Evolutionary conservation across 2,329 filamentous ascomycete genomes (phyloP).

Genomic region (Pseudogymnoascus verrucosus): DNA sequence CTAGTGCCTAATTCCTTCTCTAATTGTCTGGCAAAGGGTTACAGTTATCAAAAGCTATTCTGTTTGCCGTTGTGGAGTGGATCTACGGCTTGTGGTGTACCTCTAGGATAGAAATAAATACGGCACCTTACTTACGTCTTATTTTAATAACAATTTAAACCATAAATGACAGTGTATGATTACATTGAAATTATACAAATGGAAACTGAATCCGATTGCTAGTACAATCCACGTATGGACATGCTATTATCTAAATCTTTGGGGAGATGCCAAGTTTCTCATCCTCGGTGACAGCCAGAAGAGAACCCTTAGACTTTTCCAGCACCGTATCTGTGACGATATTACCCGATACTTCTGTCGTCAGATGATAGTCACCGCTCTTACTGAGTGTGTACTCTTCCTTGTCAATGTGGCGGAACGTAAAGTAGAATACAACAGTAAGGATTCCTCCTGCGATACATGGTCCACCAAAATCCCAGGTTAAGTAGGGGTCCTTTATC

Average conservation of each 20-base stretch:
- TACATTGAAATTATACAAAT: background rate
- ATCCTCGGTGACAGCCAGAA: constrained; percentile 9
- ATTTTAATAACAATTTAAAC: background rate
- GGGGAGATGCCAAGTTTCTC: constrained; percentile 13
- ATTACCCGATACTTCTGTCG: constrained; percentile 8
- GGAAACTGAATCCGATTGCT: background rate
- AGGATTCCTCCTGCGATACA: constrained; percentile 54
- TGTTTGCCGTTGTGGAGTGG: too few relatives aligned
- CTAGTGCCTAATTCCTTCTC: too few relatives aligned
- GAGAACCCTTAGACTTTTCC: constrained; percentile 9
- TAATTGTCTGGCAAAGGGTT: too few relatives aligned
- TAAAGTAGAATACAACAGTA: constrained; percentile 58
- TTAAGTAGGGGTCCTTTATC: constrained; percentile 54
- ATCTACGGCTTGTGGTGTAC: too few relatives aligned
- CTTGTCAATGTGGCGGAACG: constrained; percentile 54
- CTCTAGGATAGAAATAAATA: too few relatives aligned
- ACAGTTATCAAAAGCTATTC: too few relatives aligned
- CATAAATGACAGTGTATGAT: background rate
- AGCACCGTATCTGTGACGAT: constrained; percentile 11
- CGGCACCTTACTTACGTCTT: too few relatives aligned
- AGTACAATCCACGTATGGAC: background rate
- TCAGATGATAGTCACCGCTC: constrained; percentile 11
- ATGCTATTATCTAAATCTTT: constrained; percentile 11
- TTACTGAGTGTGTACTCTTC: constrained; percentile 48
- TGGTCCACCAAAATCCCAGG: constrained; percentile 64